These are phyloP conservation scores for Lasiodiplodia sp. DNA, from an alignment of 2,329 filamentous ascomycete genomes.

Conservation along the genomic window DNA sequence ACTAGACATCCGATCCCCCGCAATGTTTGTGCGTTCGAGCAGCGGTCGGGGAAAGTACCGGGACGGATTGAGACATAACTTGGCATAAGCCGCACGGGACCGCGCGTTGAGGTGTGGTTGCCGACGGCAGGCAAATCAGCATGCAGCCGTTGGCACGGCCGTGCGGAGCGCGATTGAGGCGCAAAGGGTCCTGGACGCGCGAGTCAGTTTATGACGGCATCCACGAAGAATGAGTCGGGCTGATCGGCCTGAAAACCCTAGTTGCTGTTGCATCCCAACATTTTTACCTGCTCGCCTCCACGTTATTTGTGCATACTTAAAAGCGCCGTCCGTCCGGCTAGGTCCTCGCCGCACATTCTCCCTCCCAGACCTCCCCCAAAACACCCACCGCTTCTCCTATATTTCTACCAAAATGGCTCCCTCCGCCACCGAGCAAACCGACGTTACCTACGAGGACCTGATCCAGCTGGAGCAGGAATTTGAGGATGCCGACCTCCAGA, in stretches of 20 bases:
- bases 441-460: constrained; percentile 76
- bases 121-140: not conserved
- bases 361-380: not conserved
- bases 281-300: constrained; percentile 26
- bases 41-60: not conserved
- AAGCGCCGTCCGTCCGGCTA: constrained; percentile 5
- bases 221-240: constrained; percentile 3
- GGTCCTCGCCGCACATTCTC: not conserved
- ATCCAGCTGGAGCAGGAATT: constrained; percentile 83
- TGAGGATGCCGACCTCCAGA: constrained; percentile 80
- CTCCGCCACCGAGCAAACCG: constrained; percentile 24
- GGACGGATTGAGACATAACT: not conserved
- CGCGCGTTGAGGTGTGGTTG: not conserved
- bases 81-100: constrained; percentile 5
- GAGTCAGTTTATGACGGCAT: constrained; percentile 25
- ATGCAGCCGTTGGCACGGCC: not conserved
- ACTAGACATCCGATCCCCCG: constrained; percentile 22
- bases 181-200: not conserved
- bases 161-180: constrained; percentile 7
- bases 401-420: constrained; percentile 9
- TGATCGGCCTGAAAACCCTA: constrained; percentile 29
- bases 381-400: not conserved
- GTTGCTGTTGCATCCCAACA: constrained; percentile 30
- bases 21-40: not conserved
- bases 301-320: constrained; percentile 12